phyloP scores from a whole-genome alignment of 495 filamentous ascomycete genomes.

The Tuber umbilicatum region DNA sequence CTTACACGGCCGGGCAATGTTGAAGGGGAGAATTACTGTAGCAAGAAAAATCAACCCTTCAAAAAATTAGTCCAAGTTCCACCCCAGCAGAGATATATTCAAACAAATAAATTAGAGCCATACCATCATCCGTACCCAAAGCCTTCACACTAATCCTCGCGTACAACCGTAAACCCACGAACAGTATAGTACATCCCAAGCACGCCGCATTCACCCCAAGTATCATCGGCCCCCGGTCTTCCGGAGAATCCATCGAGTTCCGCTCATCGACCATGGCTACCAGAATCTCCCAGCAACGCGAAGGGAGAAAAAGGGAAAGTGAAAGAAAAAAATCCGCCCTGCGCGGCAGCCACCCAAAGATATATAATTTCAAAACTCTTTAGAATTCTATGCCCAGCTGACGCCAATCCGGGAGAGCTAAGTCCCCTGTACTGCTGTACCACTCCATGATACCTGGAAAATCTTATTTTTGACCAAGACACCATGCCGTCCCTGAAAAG shows the following conservation, averaged over 20 bases:
- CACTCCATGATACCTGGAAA: constrained; percentile 1
- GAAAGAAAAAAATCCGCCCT: background rate
- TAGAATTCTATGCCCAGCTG: background rate
- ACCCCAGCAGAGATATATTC: background rate
- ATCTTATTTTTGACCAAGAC: constrained; percentile 5
- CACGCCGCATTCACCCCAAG: background rate
- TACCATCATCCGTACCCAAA: constrained; percentile 34
- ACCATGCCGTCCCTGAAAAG: constrained; percentile 1
- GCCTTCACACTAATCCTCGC: constrained; percentile 1
- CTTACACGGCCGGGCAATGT: background rate
- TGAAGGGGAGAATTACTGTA: constrained; percentile 7
- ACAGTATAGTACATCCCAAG: constrained; percentile 1
- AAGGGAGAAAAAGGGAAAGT: background rate
- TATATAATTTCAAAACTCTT: background rate
- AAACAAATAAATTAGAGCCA: background rate
- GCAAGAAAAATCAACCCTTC: constrained; percentile 31
- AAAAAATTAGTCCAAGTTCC: constrained; percentile 11
- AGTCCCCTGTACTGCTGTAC: background rate
- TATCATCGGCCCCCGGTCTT: background rate
- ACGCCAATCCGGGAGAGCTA: constrained; percentile 1
- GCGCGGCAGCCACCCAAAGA: background rate
- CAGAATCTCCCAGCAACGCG: constrained; percentile 1
- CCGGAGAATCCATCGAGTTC: background rate
- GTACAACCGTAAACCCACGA: background rate
- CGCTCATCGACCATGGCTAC: background rate